Evolutionary conservation across 2,329 filamentous ascomycete species (phyloP).

Genomic region (Botrytis medusae): DNA sequence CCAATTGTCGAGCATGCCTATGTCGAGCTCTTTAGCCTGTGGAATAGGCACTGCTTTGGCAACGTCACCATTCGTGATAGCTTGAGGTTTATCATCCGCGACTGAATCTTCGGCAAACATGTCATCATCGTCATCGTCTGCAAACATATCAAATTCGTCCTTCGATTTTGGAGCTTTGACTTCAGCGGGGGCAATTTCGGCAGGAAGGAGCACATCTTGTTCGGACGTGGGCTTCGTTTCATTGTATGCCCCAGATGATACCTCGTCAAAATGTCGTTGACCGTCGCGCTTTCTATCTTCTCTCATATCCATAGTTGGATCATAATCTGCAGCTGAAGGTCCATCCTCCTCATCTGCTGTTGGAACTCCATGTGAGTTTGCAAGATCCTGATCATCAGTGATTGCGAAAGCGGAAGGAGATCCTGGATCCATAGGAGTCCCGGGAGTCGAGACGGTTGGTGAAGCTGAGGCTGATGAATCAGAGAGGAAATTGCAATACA

Average conservation of each 20-base stretch:
- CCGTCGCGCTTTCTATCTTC: slow-evolving; percentile 75
- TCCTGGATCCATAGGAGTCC: slow-evolving; percentile 37
- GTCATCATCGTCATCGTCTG: slow-evolving; percentile 69
- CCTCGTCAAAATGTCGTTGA: slow-evolving; percentile 58
- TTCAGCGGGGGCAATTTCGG: slow-evolving; percentile 40
- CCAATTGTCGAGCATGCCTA: slow-evolving; percentile 85
- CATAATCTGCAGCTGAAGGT: slow-evolving; percentile 90
- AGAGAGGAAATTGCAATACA: slow-evolving; percentile 17
- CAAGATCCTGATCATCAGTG: slow-evolving; percentile 65
- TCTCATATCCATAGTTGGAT: slow-evolving; percentile 84
- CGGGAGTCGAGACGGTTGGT: slow-evolving; percentile 41
- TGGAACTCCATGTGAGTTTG: slow-evolving; percentile 55
- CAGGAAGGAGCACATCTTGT: slow-evolving; percentile 50
- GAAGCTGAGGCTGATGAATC: slow-evolving; percentile 32
- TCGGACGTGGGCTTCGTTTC: slow-evolving; percentile 56
- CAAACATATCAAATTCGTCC: slow-evolving; percentile 86
- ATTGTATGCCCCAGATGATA: slow-evolving; percentile 56
- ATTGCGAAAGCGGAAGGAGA: slow-evolving; percentile 55
- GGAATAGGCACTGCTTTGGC: slow-evolving; percentile 48
- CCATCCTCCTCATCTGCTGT: slow-evolving; percentile 56
- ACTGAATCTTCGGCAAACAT: slow-evolving; percentile 59
- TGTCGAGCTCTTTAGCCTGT: slow-evolving; percentile 58
- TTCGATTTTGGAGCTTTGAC: slow-evolving; percentile 46
- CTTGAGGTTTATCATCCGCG: slow-evolving; percentile 40
- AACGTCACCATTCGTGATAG: slow-evolving; percentile 45